Evolutionary conservation across 257 asterid genomes (phyloP), one percentile per base, ranked within the genome.

Genomic region (Capsicum baccatum): DNA sequence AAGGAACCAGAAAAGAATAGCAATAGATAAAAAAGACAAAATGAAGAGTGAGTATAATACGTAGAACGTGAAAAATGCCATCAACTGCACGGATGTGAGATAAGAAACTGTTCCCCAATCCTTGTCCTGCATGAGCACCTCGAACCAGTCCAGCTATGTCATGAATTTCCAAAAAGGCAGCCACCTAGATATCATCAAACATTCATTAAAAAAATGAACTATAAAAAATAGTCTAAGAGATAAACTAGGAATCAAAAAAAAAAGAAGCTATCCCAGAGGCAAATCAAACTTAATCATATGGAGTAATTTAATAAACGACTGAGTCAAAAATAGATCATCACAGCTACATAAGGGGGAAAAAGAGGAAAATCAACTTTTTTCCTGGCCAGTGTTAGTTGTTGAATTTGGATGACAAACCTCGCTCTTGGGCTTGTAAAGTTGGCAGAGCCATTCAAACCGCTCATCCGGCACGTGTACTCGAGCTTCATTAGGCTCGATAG

Each of bases 51-150:
- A 81, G 48, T 80, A 86, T 87, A 95, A 90, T 89, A 97, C 99
- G 97, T 86, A 97, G 83, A 87, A 97, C 98, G 50, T 97, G 99
- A 88, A 97, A 97, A 86, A 97, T 97, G 87, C 99, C 98, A 91
- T 97, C 99, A 85, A 97, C 99, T 4, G 99, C 98, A 59, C 98
- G 97, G 80, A 97, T 97, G 90, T 97, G 99, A 71, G 98, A 95
- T 85, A 97, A 91, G 90, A 97, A 97, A 87, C 89, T 95, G 91
- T 97, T 97, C 79, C 99, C 99, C 74, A 97, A 85, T 87, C 99
- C 99, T 87, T 95, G 98, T 56, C 99, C 99, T 89, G 94, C 90
- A 84, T 95, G 98, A 88, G 98, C 99, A 81, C 99, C 99, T 79
- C 97, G 94, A 84, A 97, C 99, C 83, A 97, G 92, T 83, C 99